A percentile compares a stretch with the other conserved stretches of the same genome.
Conservation (phyloP, 441 rosid species). For the Bruguiera hainesii region DNA sequence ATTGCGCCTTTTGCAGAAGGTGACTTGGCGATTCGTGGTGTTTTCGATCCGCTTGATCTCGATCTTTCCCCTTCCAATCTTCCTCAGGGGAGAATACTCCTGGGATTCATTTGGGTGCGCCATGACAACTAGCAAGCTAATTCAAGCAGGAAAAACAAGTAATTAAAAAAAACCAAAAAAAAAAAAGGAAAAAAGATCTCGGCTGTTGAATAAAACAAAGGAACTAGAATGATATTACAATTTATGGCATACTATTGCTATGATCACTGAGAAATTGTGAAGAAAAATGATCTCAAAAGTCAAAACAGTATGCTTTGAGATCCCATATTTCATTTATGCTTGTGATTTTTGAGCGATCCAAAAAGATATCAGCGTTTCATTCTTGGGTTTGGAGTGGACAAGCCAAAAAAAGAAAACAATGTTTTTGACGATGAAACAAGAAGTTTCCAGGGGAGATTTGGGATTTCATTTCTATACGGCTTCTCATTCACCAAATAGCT, state of each 20-base stretch:
- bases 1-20: slow-evolving; percentile 92
- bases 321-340: not conserved
- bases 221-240: not conserved
- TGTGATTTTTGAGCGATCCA: slow-evolving; percentile 4
- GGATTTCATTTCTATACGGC: not conserved
- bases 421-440: not conserved
- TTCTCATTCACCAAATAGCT: slow-evolving; percentile 7
- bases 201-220: no score
- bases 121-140: slow-evolving; percentile 37
- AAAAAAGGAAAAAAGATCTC: not conserved
- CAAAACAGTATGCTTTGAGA: not conserved
- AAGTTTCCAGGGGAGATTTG: not conserved
- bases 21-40: slow-evolving; percentile 95
- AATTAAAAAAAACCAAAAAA: not conserved
- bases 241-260: not conserved
- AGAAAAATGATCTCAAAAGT: not conserved
- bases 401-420: not conserved
- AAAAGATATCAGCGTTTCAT: slow-evolving; percentile 7
- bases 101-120: slow-evolving; percentile 48
- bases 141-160: slow-evolving; percentile 8
- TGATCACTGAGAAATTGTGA: not conserved
- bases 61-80: slow-evolving; percentile 91
- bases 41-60: slow-evolving; percentile 99
- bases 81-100: slow-evolving; percentile 61
- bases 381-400: not conserved